Percentiles rank a stretch among this genome's conserved stretches.
These are phyloP conservation scores for Euphorbia lathyris DNA, from an alignment of 345 rosid species.

Conservation along the genomic window DNA sequence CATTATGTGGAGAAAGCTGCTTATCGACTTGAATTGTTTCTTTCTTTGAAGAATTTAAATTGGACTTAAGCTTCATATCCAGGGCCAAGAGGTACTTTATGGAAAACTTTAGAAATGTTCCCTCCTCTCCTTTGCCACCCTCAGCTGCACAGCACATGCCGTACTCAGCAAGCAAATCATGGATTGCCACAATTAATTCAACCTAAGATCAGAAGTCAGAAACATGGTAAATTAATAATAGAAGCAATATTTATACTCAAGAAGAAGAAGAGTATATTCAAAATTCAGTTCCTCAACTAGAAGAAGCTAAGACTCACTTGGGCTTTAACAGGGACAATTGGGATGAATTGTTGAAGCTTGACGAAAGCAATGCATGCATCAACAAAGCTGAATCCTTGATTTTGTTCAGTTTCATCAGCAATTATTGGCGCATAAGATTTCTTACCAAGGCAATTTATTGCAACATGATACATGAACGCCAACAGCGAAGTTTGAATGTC, in stretches of 20 bases:
- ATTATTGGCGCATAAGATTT: constrained; percentile 41
- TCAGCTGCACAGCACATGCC: constrained; percentile 91
- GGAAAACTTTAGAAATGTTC: constrained; percentile 86
- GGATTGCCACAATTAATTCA: constrained; percentile 78
- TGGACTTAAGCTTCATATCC: constrained; percentile 88
- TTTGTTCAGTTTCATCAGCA: constrained; percentile 58
- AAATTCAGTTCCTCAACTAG: background rate
- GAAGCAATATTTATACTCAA: background rate
- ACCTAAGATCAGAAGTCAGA: constrained; percentile 43
- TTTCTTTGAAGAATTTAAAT: constrained; percentile 40
- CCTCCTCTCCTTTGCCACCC: constrained; percentile 78
- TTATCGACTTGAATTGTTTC: constrained; percentile 38
- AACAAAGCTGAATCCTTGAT: constrained; percentile 62
- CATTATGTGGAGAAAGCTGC: constrained; percentile 24
- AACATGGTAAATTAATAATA: constrained; percentile 5
- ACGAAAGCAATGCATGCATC: constrained; percentile 84
- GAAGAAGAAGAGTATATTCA: constrained; percentile 7
- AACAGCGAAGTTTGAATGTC: constrained; percentile 73
- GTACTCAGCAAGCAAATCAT: constrained; percentile 88
- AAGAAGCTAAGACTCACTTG: constrained; percentile 50
- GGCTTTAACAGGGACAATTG: constrained; percentile 54
- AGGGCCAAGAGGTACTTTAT: constrained; percentile 89
- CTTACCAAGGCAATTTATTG: constrained; percentile 56
- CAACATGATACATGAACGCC: constrained; percentile 72
- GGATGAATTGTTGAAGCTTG: constrained; percentile 85